Percentiles rank a stretch among this genome's conserved stretches.
These are phyloP conservation scores for Parasarocladium wereldwijsianum DNA, from an alignment of 2,329 filamentous ascomycete species.

Conservation along the genomic window DNA sequence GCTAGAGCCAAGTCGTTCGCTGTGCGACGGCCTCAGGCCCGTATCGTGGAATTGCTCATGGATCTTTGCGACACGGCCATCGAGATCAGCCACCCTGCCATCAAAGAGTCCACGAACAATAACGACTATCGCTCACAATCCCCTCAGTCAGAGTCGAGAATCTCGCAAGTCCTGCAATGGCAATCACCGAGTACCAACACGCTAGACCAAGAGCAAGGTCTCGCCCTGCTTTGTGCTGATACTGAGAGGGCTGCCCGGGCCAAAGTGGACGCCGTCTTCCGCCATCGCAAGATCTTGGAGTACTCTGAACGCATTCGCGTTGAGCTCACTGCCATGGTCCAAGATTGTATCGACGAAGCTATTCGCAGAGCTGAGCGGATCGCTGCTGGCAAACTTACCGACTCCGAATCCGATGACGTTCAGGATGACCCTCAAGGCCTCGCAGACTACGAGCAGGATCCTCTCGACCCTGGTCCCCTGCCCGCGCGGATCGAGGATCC, in stretches of 20 bases:
- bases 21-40: conserved; percentile 71
- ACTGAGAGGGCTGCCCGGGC: conserved; percentile 71
- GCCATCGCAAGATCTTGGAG: conserved; percentile 84
- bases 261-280: conserved; percentile 86
- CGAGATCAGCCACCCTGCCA: conserved; percentile 84
- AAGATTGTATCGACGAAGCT: conserved; percentile 89
- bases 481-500: conserved; percentile 18
- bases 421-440: conserved; percentile 22
- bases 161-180: conserved; percentile 91
- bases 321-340: conserved; percentile 83
- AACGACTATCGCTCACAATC: conserved; percentile 86
- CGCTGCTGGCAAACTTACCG: conserved; percentile 69
- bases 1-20: conserved; percentile 77
- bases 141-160: conserved; percentile 86
- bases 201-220: conserved; percentile 81
- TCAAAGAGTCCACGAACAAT: conserved; percentile 58
- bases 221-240: conserved; percentile 77
- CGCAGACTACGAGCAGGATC: conserved; percentile 13
- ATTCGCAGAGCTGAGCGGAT: conserved; percentile 81
- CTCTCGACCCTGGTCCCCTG: conserved; percentile 6
- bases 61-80: conserved; percentile 92
- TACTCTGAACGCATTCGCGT: conserved; percentile 91
- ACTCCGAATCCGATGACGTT: conserved; percentile 52
- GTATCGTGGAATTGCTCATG: conserved; percentile 87
- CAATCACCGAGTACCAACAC: conserved; percentile 86